Percentiles rank a stretch among this genome's conserved stretches.
Conservation (phyloP, 495 filamentous ascomycete species). For the Tuber brumale region DNA sequence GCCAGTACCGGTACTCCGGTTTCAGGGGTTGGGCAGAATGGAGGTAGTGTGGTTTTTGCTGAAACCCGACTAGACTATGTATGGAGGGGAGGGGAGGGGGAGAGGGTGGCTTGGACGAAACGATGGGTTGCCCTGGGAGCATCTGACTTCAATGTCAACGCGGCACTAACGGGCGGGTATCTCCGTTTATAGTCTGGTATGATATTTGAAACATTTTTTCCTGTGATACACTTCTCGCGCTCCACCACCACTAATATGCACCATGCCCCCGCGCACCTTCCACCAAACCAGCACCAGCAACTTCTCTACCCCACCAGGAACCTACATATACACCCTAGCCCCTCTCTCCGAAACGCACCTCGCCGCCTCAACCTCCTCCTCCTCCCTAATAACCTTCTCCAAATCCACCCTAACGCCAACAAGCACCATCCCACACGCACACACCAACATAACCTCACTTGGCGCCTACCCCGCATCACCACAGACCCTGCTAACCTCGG, state of each 20-base stretch:
- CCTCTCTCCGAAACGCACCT: constrained; percentile 48
- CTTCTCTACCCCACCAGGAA: constrained; percentile 44
- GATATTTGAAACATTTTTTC: neutral
- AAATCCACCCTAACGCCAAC: constrained; percentile 49
- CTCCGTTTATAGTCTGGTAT: neutral
- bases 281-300: constrained; percentile 14
- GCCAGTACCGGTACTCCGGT: too few relatives aligned
- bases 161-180: neutral
- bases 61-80: neutral
- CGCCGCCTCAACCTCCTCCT: constrained; percentile 51
- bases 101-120: neutral
- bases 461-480: constrained; percentile 44
- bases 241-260: neutral
- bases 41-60: neutral
- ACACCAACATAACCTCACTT: constrained; percentile 55
- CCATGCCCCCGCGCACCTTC: neutral
- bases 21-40: neutral
- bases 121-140: neutral
- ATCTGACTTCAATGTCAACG: neutral
- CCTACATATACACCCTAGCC: constrained; percentile 52
- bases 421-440: constrained; percentile 45
- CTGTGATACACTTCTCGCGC: neutral
- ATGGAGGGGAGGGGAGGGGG: neutral
- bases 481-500: constrained; percentile 52
- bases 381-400: constrained; percentile 51